Percentiles rank a stretch among this genome's conserved stretches.
Evolutionary conservation across 2,329 filamentous ascomycete species (phyloP).

Genomic region (Colletotrichum chlorophyti): DNA sequence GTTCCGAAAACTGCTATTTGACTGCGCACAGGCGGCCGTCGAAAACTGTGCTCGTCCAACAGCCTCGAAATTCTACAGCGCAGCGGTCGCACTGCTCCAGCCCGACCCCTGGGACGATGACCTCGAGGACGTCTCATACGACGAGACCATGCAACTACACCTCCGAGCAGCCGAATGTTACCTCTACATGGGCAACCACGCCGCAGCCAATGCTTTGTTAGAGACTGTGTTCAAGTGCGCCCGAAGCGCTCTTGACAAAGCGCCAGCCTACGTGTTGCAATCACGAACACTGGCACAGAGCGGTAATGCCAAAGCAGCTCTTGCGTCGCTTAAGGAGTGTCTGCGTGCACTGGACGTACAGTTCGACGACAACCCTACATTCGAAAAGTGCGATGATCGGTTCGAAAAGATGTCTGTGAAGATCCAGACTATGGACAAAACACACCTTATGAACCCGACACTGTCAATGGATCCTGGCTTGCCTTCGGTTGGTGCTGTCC

Average conservation of each 20-base stretch:
- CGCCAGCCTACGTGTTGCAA: conserved; percentile 82
- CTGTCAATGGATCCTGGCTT: conserved; percentile 58
- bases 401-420: conserved; percentile 70
- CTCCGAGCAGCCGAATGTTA: conserved; percentile 84
- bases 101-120: conserved; percentile 77
- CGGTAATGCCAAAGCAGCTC: conserved; percentile 74
- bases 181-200: conserved; percentile 76
- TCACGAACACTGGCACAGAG: conserved; percentile 79
- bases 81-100: conserved; percentile 81
- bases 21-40: conserved; percentile 78
- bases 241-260: conserved; percentile 77
- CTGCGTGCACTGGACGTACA: conserved; percentile 72
- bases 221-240: conserved; percentile 74
- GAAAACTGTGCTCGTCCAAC: conserved; percentile 85
- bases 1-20: conserved; percentile 78
- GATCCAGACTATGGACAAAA: conserved; percentile 63
- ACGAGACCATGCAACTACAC: conserved; percentile 83
- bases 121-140: conserved; percentile 77
- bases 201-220: conserved; percentile 72
- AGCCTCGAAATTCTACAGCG: conserved; percentile 81
- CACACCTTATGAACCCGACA: conserved; percentile 51
- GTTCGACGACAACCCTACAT: conserved; percentile 70
- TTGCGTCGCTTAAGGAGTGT: conserved; percentile 74
- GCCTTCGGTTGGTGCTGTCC: conserved; percentile 70
- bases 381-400: conserved; percentile 77